Percentiles rank a stretch among this genome's conserved stretches.
Conservation (phyloP, 352 stramenopile genomes). For the Nothophytophthora sp. region DNA sequence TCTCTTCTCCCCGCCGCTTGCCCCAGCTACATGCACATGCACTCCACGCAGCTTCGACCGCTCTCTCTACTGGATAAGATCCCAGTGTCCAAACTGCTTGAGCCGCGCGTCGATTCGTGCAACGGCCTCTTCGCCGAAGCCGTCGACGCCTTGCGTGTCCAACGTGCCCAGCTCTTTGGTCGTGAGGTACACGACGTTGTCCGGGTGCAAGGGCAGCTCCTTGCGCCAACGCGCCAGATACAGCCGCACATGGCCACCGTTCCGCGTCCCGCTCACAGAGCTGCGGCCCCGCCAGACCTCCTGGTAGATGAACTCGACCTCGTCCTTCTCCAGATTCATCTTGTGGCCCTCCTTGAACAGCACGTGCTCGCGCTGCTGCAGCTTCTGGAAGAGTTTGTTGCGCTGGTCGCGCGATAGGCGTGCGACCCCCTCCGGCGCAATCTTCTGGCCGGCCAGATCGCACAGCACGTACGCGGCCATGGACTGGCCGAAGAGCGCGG, state of each 20-base stretch:
- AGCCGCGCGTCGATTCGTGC: constrained; percentile 69
- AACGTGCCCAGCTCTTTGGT: constrained; percentile 69
- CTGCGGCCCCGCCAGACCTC: constrained; percentile 84
- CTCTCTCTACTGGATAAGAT: constrained; percentile 21
- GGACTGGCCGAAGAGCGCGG: constrained; percentile 97
- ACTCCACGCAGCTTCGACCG: not conserved
- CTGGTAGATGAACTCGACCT: constrained; percentile 89
- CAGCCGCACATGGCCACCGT: constrained; percentile 76
- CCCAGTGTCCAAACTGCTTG: constrained; percentile 63
- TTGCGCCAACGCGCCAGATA: constrained; percentile 86
- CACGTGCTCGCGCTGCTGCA: constrained; percentile 75
- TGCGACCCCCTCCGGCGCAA: constrained; percentile 74
- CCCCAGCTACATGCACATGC: no score
- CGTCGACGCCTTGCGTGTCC: constrained; percentile 60
- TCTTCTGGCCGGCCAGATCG: constrained; percentile 91
- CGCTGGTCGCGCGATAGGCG: constrained; percentile 79
- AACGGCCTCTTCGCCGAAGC: constrained; percentile 68
- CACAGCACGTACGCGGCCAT: constrained; percentile 96
- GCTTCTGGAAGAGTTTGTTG: constrained; percentile 86
- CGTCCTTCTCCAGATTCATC: constrained; percentile 81
- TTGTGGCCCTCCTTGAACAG: constrained; percentile 58
- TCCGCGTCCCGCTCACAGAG: constrained; percentile 62
- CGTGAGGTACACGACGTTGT: constrained; percentile 90
- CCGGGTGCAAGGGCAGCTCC: constrained; percentile 61
- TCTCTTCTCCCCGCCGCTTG: no score